These are phyloP conservation scores for Coemansia sp. DNA, from an alignment of 192 early-diverging fungal species.

Conservation along the genomic window DNA sequence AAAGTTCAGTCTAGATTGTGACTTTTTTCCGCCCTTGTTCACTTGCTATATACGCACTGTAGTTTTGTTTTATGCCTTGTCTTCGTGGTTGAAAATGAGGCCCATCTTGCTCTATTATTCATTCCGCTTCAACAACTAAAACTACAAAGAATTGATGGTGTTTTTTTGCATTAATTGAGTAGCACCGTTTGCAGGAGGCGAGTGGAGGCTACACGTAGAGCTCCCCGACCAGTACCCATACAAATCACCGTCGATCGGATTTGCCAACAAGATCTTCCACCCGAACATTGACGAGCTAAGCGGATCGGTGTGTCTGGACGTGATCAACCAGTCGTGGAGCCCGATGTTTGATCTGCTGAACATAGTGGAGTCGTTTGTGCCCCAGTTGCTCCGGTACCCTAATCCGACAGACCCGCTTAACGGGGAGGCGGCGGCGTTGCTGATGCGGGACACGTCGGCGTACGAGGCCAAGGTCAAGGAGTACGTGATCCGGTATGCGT, in stretches of 20 bases:
- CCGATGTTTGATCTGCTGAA: conserved; percentile 99
- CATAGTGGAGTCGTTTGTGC: conserved; percentile 98
- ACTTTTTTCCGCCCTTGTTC: background rate
- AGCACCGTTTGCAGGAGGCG: conserved; percentile 92
- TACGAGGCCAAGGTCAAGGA: conserved; percentile 95
- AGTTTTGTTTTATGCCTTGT: background rate
- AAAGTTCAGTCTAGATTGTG: background rate
- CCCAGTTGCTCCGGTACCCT: conserved; percentile 95
- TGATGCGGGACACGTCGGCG: conserved; percentile 89
- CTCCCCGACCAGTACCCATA: conserved; percentile 99
- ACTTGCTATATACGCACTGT: background rate
- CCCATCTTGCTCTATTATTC: background rate
- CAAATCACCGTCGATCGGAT: conserved; percentile 98
- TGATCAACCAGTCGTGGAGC: conserved; percentile 99
- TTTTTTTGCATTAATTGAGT: conserved; percentile 4
- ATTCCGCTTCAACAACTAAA: background rate
- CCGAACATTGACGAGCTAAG: conserved; percentile 99
- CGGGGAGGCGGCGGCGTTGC: conserved; percentile 95
- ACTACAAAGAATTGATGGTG: background rate
- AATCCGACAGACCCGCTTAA: conserved; percentile 99
- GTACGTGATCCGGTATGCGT: conserved; percentile 65
- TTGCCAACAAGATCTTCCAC: conserved; percentile 99
- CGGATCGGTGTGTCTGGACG: conserved; percentile 98
- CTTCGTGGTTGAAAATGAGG: too few species aligned
- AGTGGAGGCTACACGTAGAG: conserved; percentile 98